These are phyloP conservation scores for Abrus precatorius DNA, from an alignment of 306 rosid species.

Conservation along the genomic window DNA sequence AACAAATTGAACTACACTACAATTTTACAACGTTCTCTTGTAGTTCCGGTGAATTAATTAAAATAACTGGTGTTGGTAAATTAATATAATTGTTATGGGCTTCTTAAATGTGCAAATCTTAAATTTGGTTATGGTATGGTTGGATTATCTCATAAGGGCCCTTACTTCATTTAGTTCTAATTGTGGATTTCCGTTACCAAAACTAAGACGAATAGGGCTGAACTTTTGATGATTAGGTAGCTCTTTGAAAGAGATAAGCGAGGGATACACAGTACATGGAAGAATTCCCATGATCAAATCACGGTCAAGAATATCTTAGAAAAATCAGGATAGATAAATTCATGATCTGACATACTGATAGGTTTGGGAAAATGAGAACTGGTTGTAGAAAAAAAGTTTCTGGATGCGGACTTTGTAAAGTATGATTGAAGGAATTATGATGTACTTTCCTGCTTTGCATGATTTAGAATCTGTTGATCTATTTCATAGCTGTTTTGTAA, in stretches of 20 bases:
- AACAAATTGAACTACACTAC: not conserved
- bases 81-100: not conserved
- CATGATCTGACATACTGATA: not conserved
- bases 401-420: not conserved
- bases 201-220: not conserved
- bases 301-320: not conserved
- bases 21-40: not conserved
- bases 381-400: not conserved
- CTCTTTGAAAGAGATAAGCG: not conserved
- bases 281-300: not conserved
- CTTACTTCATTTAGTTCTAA: not conserved
- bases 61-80: not conserved
- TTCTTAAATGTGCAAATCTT: not conserved
- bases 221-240: not conserved
- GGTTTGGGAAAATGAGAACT: not conserved
- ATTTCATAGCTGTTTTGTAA: not conserved
- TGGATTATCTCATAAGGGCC: not conserved
- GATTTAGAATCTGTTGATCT: conserved; percentile 16
- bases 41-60: conserved; percentile 1
- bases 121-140: not conserved
- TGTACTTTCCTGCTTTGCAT: not conserved
- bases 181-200: not conserved
- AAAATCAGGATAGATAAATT: not conserved
- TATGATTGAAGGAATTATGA: conserved; percentile 6
- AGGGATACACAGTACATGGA: not conserved